Base-by-base conservation (phyloP, 352 stramenopile species). In the Phytophthora tubulina region DNA sequence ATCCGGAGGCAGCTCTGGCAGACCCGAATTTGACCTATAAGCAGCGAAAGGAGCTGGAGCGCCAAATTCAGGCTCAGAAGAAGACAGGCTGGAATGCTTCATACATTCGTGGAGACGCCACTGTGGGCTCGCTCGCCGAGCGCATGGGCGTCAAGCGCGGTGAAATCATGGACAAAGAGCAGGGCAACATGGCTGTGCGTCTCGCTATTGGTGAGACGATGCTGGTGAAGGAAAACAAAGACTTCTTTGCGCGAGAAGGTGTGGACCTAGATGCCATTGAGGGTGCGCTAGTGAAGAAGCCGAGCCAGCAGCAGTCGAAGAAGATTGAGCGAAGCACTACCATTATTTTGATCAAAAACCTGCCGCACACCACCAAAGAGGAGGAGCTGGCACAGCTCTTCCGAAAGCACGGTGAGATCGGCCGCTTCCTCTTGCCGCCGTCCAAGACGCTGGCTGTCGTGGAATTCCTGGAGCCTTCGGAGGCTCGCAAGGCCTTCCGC, bases 291-390 rank as follows among this genome's bases (percentile, higher is more conserved):
- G 72, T 88, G 33, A 90, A 92, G 67, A 84, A 85, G 44, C 68
- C 70, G 27, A 76, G 58, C 42, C 75, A 75, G 60, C 71, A 75
- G 45, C 78, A 82, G 55, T 67, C 75, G 4, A 82, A 79, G 52
- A 94, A 91, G 58, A 80, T 95, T 4, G 91, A 98, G 76, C 90
- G 98, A 44, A 99, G 96, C 74, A 95, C 91, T 44, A 99, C 88
- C 6, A 90, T 96, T 45, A 96, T 99, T 33, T 74, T 99, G 21
- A 93, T 99, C 38, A 99, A 99, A 76, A 99, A 99, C 78, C 70
- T 99, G 49, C 97, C 98, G 10, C 95, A 98, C 78, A 96, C 96
- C 58, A 98, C 97, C 1, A 85, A 97, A 13, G 79, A 96, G 36
- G 92, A 98, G 46, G 97, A 99, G 55, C 80, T 99, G 42, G 90